Evolutionary conservation across 2,329 filamentous ascomycete genomes (phyloP).

Genomic region (Colletotrichum lupini): DNA sequence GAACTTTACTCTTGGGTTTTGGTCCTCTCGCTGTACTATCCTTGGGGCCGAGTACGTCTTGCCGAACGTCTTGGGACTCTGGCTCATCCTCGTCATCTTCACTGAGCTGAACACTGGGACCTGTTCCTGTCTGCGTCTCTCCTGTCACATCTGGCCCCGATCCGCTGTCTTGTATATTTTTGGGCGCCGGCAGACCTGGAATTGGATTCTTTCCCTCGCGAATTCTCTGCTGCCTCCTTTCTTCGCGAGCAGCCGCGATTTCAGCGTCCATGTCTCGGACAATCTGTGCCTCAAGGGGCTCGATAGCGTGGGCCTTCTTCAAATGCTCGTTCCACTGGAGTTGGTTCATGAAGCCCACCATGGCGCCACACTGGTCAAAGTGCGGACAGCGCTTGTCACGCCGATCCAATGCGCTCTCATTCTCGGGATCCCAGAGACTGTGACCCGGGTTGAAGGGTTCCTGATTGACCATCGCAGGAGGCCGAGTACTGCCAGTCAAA

Average conservation of each 20-base stretch:
- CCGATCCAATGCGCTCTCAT: slow-evolving; percentile 27
- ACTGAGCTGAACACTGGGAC: background rate
- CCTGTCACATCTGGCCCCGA: background rate
- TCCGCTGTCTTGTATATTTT: background rate
- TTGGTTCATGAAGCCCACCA: slow-evolving; percentile 36
- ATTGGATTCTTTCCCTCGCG: slow-evolving; percentile 18
- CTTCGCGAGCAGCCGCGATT: background rate
- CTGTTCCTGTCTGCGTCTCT: background rate
- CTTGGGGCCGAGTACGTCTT: background rate
- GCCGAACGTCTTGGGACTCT: background rate
- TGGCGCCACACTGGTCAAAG: slow-evolving; percentile 35
- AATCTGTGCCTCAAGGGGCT: slow-evolving; percentile 16
- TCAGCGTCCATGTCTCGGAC: background rate
- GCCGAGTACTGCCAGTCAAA: background rate
- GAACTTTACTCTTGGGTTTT: background rate
- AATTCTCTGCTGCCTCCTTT: slow-evolving; percentile 9
- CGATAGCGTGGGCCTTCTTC: slow-evolving; percentile 20
- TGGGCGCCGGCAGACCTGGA: background rate
- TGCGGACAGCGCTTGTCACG: slow-evolving; percentile 36
- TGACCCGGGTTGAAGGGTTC: slow-evolving; percentile 31
- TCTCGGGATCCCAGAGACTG: slow-evolving; percentile 30
- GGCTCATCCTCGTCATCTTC: background rate
- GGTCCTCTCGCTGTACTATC: background rate
- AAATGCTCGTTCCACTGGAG: slow-evolving; percentile 33
- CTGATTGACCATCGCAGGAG: background rate